These are phyloP conservation scores for Hyaloscypha bicolor DNA, from an alignment of 495 filamentous ascomycete species.

Conservation along the genomic window DNA sequence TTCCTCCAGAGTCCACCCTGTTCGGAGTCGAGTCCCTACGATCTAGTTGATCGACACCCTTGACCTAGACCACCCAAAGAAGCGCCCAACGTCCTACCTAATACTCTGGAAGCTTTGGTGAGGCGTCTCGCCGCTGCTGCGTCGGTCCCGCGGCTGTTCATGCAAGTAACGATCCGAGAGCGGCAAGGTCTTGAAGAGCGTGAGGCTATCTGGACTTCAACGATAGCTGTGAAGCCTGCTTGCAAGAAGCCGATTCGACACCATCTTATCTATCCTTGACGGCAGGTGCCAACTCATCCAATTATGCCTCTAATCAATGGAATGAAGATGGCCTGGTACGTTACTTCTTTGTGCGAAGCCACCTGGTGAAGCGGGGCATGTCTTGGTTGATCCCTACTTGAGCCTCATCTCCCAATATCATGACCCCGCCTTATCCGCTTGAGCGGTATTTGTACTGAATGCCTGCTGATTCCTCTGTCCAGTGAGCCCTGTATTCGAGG, in stretches of 20 bases:
- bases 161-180: conserved; percentile 19
- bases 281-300: conserved; percentile 1
- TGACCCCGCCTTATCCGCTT: conserved; percentile 4
- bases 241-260: conserved; percentile 12
- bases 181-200: conserved; percentile 18
- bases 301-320: conserved; percentile 59
- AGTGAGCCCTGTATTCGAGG: conserved; percentile 86
- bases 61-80: conserved; percentile 20
- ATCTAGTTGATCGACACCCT: conserved; percentile 21
- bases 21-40: conserved; percentile 12
- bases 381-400: background rate
- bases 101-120: conserved; percentile 7
- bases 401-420: conserved; percentile 18
- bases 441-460: background rate
- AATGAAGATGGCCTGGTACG: conserved; percentile 62
- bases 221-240: conserved; percentile 3
- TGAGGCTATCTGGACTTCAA: conserved; percentile 32
- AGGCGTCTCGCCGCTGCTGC: conserved; percentile 15
- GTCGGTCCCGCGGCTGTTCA: conserved; percentile 18
- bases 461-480: background rate
- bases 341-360: conserved; percentile 20
- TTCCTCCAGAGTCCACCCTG: conserved; percentile 10
- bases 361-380: conserved; percentile 3
- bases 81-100: conserved; percentile 15
- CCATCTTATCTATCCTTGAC: conserved; percentile 5